Base-by-base conservation (phyloP, 2,329 filamentous ascomycete genomes). In the Thielaviopsis punctulata region DNA sequence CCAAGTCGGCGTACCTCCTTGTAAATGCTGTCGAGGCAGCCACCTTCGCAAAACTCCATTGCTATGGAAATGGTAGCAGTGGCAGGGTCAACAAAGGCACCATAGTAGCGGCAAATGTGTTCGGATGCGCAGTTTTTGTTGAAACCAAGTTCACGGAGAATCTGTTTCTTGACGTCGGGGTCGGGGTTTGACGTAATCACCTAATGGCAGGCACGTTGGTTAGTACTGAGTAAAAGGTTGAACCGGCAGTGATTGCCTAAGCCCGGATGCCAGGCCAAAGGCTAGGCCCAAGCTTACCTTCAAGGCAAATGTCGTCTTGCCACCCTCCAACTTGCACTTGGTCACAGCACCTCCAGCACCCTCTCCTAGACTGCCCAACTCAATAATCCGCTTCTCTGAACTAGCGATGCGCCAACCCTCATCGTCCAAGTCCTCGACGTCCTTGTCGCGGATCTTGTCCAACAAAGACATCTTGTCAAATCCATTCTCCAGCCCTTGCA, bases 31-130 rank as follows among this genome's bases (percentile, higher is more conserved):
- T 98, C 89, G 19, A 98, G 76, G 46, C 87, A 95, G 51, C 92
- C 92, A 54, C 92, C 92, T 67, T 96, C 92, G 64, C 92, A 98
- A 62, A 94, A 96, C 65, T 98, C 92, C 92, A 98, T 98, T 53
- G 88, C 89, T 62, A 98, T 98, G 47, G 87, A 95, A 59, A 98
- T 96, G 47, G 90, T 96, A 49, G 89, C 87, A 9, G 87, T 93
- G n/a, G 87, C 84, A 54, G 92, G 85, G 63, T 98, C 90, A 64
- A 93, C 86, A 64, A 96, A 98, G 41, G 90, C 90, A 57, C 92
- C 92, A 62, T 95, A 98, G 69, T 98, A 98, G 57, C 84, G 81
- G 68, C 92, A 98, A 61, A 98, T 98, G 65, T 96, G 88, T 55
- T 92, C 84, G 4, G 88, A 95, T 5, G 86, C 88, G 64, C 92